Evolutionary conservation across 2,329 filamentous ascomycete genomes (phyloP).

Genomic region (Venturia effusa): DNA sequence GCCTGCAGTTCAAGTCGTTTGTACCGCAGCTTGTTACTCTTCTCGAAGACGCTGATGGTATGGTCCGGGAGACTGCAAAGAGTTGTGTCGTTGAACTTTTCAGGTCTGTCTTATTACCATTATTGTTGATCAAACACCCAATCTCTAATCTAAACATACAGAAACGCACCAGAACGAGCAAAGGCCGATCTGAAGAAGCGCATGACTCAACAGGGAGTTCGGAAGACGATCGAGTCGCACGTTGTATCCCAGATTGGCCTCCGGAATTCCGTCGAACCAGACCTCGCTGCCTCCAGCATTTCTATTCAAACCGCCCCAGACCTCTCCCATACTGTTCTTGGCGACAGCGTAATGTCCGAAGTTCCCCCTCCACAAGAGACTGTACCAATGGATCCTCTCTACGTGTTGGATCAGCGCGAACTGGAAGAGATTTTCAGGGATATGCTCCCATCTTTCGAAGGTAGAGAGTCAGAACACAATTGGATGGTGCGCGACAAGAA

Average conservation of each 20-base stretch:
- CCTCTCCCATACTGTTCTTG: constrained; percentile 17
- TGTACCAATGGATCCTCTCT: constrained; percentile 66
- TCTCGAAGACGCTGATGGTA: constrained; percentile 80
- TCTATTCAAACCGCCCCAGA: constrained; percentile 21
- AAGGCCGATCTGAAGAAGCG: constrained; percentile 85
- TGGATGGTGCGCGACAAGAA: constrained; percentile 82
- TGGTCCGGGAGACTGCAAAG: constrained; percentile 78
- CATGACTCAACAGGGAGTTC: constrained; percentile 71
- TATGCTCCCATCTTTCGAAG: constrained; percentile 75
- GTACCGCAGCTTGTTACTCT: constrained; percentile 75
- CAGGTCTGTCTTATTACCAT: constrained; percentile 39
- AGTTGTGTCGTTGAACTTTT: constrained; percentile 78
- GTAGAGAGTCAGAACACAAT: constrained; percentile 80
- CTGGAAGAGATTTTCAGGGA: constrained; percentile 78
- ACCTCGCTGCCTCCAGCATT: constrained; percentile 29
- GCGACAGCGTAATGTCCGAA: constrained; percentile 35
- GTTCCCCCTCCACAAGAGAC: constrained; percentile 52
- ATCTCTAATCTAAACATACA: constrained; percentile 25
- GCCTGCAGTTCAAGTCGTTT: constrained; percentile 70
- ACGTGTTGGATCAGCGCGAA: constrained; percentile 74
- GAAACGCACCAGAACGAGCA: constrained; percentile 67
- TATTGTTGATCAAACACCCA: constrained; percentile 7
- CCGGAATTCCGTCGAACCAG: constrained; percentile 22
- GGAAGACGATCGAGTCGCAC: constrained; percentile 72
- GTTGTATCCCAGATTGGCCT: constrained; percentile 67